Evolutionary conservation across 345 rosid genomes (phyloP).

Genomic region (Psidium guajava): DNA sequence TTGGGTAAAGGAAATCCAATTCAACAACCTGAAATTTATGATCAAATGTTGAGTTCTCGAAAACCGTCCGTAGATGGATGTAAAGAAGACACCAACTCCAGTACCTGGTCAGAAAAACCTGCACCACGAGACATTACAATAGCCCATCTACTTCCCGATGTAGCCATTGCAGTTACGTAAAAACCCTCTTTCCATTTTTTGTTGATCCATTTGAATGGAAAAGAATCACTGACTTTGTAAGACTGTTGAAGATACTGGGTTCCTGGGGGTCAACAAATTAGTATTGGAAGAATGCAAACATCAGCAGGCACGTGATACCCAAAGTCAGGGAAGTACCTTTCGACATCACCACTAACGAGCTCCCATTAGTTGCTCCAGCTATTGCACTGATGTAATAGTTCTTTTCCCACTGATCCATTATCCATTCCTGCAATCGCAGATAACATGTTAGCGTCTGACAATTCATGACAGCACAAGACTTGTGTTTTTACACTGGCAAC

Average conservation of each 20-base stretch:
- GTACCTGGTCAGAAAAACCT: conserved; percentile 35
- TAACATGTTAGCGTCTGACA: neutral
- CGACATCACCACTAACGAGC: conserved; percentile 47
- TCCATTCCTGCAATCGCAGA: conserved; percentile 39
- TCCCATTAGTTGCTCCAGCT: conserved; percentile 46
- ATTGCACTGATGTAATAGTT: conserved; percentile 39
- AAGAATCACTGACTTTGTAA: conserved; percentile 39
- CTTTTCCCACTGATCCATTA: conserved; percentile 52
- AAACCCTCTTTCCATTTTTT: conserved; percentile 55
- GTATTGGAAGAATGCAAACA: neutral
- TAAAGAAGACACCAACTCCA: neutral
- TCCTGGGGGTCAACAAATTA: conserved; percentile 11
- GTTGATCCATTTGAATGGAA: conserved; percentile 48
- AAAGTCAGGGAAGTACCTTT: conserved; percentile 19
- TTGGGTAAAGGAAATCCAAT: conserved; percentile 50
- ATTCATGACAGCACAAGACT: neutral
- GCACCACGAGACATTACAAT: conserved; percentile 45
- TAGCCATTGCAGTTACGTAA: conserved; percentile 45
- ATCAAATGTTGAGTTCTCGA: neutral
- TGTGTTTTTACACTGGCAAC: neutral
- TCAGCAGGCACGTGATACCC: neutral
- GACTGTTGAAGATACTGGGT: conserved; percentile 37
- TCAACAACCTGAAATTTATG: conserved; percentile 32
- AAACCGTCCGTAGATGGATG: neutral
- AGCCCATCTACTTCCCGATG: conserved; percentile 42